Conservation (phyloP, 345 rosid genomes). For the Heritiera littoralis region DNA sequence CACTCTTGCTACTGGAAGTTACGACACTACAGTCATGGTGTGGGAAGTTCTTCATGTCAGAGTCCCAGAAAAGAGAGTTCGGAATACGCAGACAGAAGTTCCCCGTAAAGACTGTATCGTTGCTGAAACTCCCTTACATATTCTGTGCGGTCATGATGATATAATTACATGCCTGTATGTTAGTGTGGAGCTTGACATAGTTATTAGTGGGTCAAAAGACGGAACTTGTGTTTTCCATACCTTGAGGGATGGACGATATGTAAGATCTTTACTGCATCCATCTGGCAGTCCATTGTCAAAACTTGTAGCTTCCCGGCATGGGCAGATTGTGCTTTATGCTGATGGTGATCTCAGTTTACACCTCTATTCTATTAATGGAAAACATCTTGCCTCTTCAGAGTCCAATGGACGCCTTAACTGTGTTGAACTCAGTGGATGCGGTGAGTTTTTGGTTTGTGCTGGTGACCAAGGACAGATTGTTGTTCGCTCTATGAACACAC, state of each 20-base stretch:
- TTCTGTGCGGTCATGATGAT: slow-evolving; percentile 94
- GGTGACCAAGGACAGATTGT: slow-evolving; percentile 96
- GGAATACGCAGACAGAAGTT: slow-evolving; percentile 48
- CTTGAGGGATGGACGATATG: slow-evolving; percentile 82
- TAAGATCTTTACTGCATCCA: slow-evolving; percentile 84
- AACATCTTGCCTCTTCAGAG: slow-evolving; percentile 84
- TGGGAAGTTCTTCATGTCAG: slow-evolving; percentile 72
- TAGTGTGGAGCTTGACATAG: slow-evolving; percentile 89
- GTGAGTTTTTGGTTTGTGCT: slow-evolving; percentile 85
- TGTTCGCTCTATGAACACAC: slow-evolving; percentile 89
- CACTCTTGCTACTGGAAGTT: slow-evolving; percentile 94
- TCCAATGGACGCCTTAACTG: slow-evolving; percentile 92
- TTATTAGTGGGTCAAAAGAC: slow-evolving; percentile 97
- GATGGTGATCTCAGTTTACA: slow-evolving; percentile 91
- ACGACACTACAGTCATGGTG: slow-evolving; percentile 95
- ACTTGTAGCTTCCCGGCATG: slow-evolving; percentile 85
- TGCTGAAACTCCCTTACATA: slow-evolving; percentile 89
- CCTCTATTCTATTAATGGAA: slow-evolving; percentile 89
- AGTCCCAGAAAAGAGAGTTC: slow-evolving; percentile 65
- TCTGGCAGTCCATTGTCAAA: slow-evolving; percentile 80
- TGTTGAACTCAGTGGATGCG: slow-evolving; percentile 82
- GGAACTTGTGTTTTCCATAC: slow-evolving; percentile 95
- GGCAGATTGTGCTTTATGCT: slow-evolving; percentile 73
- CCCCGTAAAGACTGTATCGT: slow-evolving; percentile 70
- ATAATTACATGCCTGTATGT: slow-evolving; percentile 84